Percentiles rank a stretch among this genome's conserved stretches.
Evolutionary conservation across 352 stramenopile species (phyloP).

Genomic region (Globisporangium polare): DNA sequence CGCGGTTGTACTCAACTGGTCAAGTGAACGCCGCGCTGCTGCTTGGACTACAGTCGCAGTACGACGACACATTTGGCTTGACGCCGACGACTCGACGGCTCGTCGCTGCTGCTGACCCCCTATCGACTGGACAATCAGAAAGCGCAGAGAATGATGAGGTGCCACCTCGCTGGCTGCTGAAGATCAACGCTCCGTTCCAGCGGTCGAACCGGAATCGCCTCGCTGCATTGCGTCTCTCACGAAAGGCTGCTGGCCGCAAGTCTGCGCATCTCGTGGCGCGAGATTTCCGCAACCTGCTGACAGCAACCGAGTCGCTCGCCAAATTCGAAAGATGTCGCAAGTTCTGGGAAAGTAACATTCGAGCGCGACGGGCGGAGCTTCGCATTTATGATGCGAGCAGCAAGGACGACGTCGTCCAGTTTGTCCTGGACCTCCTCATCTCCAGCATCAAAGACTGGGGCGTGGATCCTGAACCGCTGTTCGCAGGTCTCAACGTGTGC

Average conservation of each 20-base stretch:
- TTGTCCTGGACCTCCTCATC: conserved; percentile 51
- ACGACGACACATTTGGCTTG: conserved; percentile 62
- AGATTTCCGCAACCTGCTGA: conserved; percentile 37
- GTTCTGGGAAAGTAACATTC: conserved; percentile 41
- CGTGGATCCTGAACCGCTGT: conserved; percentile 55
- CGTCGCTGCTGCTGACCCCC: not conserved
- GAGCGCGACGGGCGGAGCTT: conserved; percentile 20
- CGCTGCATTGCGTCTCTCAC: conserved; percentile 30
- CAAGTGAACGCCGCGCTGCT: conserved; percentile 56
- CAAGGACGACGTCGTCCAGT: conserved; percentile 39
- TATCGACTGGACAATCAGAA: too few relatives aligned
- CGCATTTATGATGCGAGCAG: conserved; percentile 25
- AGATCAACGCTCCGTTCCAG: conserved; percentile 47
- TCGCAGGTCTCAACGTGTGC: conserved; percentile 66
- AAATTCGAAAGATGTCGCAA: conserved; percentile 46
- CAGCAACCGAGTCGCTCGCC: conserved; percentile 19
- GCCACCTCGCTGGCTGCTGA: conserved; percentile 63
- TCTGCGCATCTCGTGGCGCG: conserved; percentile 44
- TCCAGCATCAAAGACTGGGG: conserved; percentile 69
- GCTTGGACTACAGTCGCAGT: conserved; percentile 46
- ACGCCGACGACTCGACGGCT: conserved; percentile 30
- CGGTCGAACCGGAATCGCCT: conserved; percentile 51
- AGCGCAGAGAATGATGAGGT: conserved; percentile 8
- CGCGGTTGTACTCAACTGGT: conserved; percentile 24
- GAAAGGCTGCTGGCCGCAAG: conserved; percentile 29